Conservation (phyloP, 2,329 filamentous ascomycete species). For the Fusarium sulawesiense region DNA sequence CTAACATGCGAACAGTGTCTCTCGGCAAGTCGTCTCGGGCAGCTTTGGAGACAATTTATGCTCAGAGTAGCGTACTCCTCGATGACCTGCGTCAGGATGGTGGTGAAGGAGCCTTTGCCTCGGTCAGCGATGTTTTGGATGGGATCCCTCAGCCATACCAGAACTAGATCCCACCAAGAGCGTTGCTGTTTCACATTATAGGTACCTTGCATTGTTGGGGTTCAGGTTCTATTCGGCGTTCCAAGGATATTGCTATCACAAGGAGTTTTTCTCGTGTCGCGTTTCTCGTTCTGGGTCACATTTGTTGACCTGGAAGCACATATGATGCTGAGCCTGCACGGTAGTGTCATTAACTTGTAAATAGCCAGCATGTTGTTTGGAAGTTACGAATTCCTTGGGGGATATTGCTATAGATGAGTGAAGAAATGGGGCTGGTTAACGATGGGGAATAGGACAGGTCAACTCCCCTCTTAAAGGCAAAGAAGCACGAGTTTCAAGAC, state of each 20-base stretch:
- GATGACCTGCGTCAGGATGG: conserved; percentile 83
- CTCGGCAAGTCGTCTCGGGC: conserved; percentile 90
- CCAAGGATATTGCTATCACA: conserved; percentile 24
- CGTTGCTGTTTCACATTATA: conserved; percentile 9
- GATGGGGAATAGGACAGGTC: conserved; percentile 6
- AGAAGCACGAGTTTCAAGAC: conserved; percentile 11
- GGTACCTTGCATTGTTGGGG: conserved; percentile 32
- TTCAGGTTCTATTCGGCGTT: conserved; percentile 42
- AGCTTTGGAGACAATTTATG: conserved; percentile 84
- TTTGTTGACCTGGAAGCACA: neutral
- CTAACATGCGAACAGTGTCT: conserved; percentile 69
- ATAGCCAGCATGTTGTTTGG: conserved; percentile 4
- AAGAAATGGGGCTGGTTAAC: neutral
- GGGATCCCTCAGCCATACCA: conserved; percentile 56
- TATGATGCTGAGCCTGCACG: neutral
- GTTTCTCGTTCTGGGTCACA: neutral
- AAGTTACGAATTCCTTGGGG: conserved; percentile 1
- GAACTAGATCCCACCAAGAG: conserved; percentile 41
- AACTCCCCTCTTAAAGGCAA: conserved; percentile 24
- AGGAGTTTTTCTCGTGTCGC: conserved; percentile 23
- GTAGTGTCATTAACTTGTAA: conserved; percentile 2
- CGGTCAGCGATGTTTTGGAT: conserved; percentile 62
- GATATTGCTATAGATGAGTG: conserved; percentile 22
- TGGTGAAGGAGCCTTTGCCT: conserved; percentile 85
- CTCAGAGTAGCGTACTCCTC: conserved; percentile 88